These are phyloP conservation scores for Penicillium psychrosexuale DNA, from an alignment of 2,329 filamentous ascomycete species.

Conservation along the genomic window DNA sequence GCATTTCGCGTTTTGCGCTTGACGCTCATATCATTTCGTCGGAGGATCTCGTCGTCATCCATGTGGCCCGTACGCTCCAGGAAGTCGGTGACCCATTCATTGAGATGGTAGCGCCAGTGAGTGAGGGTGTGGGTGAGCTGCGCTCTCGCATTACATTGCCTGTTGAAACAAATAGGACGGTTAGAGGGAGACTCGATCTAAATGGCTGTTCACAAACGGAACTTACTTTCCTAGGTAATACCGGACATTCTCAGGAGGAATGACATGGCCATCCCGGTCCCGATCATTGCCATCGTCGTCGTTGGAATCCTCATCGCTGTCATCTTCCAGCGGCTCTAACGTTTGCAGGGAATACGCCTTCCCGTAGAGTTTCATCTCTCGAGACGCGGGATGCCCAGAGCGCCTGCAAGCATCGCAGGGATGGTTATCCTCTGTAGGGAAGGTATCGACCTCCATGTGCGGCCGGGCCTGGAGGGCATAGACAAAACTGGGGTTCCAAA, in stretches of 20 bases:
- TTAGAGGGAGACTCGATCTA: neutral
- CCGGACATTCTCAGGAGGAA: conserved; percentile 46
- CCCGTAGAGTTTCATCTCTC: conserved; percentile 61
- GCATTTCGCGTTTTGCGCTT: conserved; percentile 60
- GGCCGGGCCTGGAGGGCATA: conserved; percentile 65
- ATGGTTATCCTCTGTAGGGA: conserved; percentile 45
- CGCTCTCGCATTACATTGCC: conserved; percentile 62
- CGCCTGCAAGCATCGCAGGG: conserved; percentile 71
- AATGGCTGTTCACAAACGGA: too few relatives aligned
- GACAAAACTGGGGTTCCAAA: conserved; percentile 67
- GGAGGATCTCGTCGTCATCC: conserved; percentile 55
- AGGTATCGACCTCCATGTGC: conserved; percentile 51
- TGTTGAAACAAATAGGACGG: conserved; percentile 9
- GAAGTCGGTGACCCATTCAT: conserved; percentile 65
- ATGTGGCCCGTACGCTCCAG: conserved; percentile 60
- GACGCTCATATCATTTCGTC: conserved; percentile 60
- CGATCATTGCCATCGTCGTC: conserved; percentile 33
- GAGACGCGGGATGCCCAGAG: conserved; percentile 64
- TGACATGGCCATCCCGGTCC: conserved; percentile 45
- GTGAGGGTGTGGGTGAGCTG: conserved; percentile 67
- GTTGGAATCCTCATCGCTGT: conserved; percentile 37
- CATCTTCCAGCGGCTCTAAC: conserved; percentile 59
- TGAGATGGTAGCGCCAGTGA: conserved; percentile 75
- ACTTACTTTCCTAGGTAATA: conserved; percentile 55
- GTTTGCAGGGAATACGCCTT: conserved; percentile 64